Evolutionary conservation across 192 early-diverging fungal species (phyloP), one percentile per base, ranked within the genome.

Genomic region (Diversispora eburnea): DNA sequence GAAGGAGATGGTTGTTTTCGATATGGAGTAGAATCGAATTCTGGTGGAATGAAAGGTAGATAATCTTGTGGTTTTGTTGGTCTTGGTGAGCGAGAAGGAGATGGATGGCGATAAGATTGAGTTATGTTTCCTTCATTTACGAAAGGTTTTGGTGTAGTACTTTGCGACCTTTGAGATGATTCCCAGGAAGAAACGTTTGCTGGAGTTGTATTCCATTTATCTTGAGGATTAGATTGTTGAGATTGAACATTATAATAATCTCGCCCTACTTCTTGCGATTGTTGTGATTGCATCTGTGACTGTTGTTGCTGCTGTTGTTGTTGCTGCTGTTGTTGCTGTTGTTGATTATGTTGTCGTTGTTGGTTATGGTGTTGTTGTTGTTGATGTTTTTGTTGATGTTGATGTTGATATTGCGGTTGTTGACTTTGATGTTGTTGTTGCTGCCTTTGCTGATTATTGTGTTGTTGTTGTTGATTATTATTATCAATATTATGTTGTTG

Each of bases 1-100:
- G 20, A 52, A 7, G 66, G 49, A n/a, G 66, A 39, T 54, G 46
- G 48, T 67, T 67, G 66, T 3, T 67, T 67, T 39, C 46, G 25
- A 22, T 48, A 57, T 20, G 68, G 51, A 7, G 39, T 70, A 6
- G 51, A 70, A 70, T 70, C 49, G 19, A 57, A 70, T 3, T 45
- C 68, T 56, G 68, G 41, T 3, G 68, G 52, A 8, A 64, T 64
- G 8, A 19, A 64, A n/a, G 62, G 59, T 17, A 61, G 15, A 4
- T 13, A 61, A 42, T 61, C 59, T 33, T 61, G 59, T 41, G 33
- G 13, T 61, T 61, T 61, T 61, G 39, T 9, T 15, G 59, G 59
- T 41, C 59, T 20, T 33, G 59, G 59, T 3, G 59, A 61, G 39
- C 33, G 59, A 61, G 59, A 7, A 61, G 59, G 59, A 13, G 59